These are phyloP conservation scores for Curvularia verruculosa DNA, from an alignment of 2,329 filamentous ascomycete species.

Conservation along the genomic window DNA sequence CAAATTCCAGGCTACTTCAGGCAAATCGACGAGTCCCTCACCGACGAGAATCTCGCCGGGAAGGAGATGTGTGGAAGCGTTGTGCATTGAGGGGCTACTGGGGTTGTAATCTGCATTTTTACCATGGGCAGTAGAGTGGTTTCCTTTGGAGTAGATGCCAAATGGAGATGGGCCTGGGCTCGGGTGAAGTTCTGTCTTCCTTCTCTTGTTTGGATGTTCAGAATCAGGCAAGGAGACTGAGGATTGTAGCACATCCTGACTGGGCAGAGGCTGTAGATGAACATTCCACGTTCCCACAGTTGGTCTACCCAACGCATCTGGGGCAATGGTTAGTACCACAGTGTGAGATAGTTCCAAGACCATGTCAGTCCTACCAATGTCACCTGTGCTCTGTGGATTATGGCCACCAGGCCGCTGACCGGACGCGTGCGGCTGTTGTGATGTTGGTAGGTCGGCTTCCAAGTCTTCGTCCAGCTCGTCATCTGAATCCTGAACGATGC, in stretches of 20 bases:
- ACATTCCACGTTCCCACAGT: conserved; percentile 36
- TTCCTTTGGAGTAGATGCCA: conserved; percentile 8
- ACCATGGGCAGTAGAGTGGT: conserved; percentile 16
- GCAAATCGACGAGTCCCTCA: neutral
- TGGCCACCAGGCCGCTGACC: conserved; percentile 15
- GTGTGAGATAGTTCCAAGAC: neutral
- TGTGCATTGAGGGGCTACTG: conserved; percentile 3
- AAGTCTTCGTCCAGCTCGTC: conserved; percentile 45
- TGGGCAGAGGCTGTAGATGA: conserved; percentile 29
- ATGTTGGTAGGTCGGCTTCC: conserved; percentile 17
- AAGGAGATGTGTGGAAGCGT: conserved; percentile 2
- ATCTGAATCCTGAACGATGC: conserved; percentile 48
- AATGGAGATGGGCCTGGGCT: conserved; percentile 6
- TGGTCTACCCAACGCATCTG: conserved; percentile 33
- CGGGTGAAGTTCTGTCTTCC: conserved; percentile 23
- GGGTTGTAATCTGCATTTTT: conserved; percentile 14
- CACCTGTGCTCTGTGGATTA: conserved; percentile 31
- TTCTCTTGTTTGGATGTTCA: conserved; percentile 32
- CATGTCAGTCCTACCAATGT: conserved; percentile 32
- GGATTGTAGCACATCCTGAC: conserved; percentile 23
- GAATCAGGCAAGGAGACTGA: conserved; percentile 28
- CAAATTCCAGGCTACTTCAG: conserved; percentile 26
- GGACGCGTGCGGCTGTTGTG: conserved; percentile 25
- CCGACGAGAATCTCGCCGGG: neutral
- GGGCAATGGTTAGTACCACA: neutral